Evolutionary conservation across 352 stramenopile species (phyloP), one percentile per base, ranked within the genome.

Genomic region (Pythium rhizo-oryzae): DNA sequence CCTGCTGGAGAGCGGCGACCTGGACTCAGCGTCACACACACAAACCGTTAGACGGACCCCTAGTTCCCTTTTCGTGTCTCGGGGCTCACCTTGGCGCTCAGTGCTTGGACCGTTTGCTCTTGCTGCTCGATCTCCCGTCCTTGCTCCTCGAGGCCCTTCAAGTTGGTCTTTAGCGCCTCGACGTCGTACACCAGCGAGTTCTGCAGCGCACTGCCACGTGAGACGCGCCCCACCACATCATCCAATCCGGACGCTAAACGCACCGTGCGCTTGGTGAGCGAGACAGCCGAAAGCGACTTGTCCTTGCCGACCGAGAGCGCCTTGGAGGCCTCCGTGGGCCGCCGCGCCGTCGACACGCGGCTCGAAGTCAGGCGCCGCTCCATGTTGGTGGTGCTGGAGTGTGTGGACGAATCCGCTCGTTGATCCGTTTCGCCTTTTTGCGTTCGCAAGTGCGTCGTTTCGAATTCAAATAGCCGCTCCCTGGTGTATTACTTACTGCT

Each of bases 21-120:
- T 89, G 4, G 90, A 66, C 98, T 98, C 76, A 98, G 98, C 12
- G 8, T 8, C 35, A 11, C 13, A 16, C 35, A 15, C 35, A 41
- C 35, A 41, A 41, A 15, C 35, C 39, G 35, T 41, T 41, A 33
- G 28, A 33, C 28, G 28, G 28, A 33, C 6, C 3, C 6, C 28
- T 7, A 2, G 28, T 6, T 33, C 28, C 2, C 28, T 33, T 6
- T 6, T 6, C 2, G 6, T n/a, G 35, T 15, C 37, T 49, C 0
- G 11, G 60, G 19, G 11, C 24, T 41, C 9, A 78, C 78, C 55
- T 86, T 83, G 25, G 21, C 65, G 7, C 71, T 70, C 0, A 90
- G 66, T 8, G 85, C 78, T 39, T 81, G 67, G 8, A 90, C 39
- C 1, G 71, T 79, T 63, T 84, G 72, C 55, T 87, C 79, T 68